Percentiles rank a stretch among this genome's conserved stretches.
phyloP scores from a whole-genome alignment of 2,329 filamentous ascomycete genomes.

The Neonectria magnoliae region DNA sequence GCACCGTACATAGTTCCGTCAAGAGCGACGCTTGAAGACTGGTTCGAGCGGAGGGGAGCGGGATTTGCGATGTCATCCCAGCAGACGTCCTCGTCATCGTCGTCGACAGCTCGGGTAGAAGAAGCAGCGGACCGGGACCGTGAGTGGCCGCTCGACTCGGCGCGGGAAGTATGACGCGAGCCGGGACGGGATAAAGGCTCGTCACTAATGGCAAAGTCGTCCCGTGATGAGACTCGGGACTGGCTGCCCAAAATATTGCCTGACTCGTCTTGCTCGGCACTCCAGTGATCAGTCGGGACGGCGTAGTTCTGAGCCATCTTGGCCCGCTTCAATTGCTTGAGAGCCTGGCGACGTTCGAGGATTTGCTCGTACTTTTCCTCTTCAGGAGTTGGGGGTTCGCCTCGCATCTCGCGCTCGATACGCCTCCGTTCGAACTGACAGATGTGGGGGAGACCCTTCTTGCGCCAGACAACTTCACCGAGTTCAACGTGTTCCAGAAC shows the following conservation, averaged over 20 bases:
- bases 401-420: conserved; percentile 76
- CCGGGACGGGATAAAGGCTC: conserved; percentile 50
- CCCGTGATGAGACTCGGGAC: conserved; percentile 55
- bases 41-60: conserved; percentile 62
- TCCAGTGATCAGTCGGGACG: conserved; percentile 78
- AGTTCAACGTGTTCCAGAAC: conserved; percentile 94
- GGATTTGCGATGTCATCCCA: conserved; percentile 65
- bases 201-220: conserved; percentile 52
- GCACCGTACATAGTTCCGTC: conserved; percentile 83
- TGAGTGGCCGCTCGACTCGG: conserved; percentile 59
- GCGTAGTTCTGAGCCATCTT: conserved; percentile 61
- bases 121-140: conserved; percentile 60
- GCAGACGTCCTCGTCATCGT: conserved; percentile 50
- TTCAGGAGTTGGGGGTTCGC: conserved; percentile 66
- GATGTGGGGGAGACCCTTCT: conserved; percentile 85
- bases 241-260: conserved; percentile 51
- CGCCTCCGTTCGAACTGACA: conserved; percentile 84
- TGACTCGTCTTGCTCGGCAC: conserved; percentile 76
- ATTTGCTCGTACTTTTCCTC: conserved; percentile 70
- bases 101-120: conserved; percentile 43
- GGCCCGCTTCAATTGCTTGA: conserved; percentile 67
- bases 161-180: conserved; percentile 52
- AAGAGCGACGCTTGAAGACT: conserved; percentile 66
- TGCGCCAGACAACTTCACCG: conserved; percentile 94
- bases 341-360: conserved; percentile 66